phyloP scores from a whole-genome alignment of 208 protist genomes.

The Histomonas meleagridis region DNA sequence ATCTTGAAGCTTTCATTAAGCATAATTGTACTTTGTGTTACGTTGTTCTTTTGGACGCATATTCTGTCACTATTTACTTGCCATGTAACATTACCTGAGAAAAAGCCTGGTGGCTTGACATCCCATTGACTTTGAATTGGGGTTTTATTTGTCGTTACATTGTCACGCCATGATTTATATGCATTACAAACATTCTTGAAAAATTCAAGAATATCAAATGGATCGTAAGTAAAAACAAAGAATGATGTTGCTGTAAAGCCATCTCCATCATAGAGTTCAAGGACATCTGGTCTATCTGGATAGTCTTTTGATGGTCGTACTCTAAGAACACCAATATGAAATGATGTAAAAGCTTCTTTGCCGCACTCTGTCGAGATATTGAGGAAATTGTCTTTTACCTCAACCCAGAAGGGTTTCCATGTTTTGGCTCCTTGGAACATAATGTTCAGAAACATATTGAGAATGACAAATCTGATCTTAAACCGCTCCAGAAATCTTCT shows the following conservation, averaged over 20 bases:
- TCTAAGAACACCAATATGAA: constrained; percentile 21
- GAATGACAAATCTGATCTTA: no score
- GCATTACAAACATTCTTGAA: neutral
- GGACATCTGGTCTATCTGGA: constrained; percentile 25
- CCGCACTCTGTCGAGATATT: constrained; percentile 16
- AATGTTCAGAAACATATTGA: constrained; percentile 22
- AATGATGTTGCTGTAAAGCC: neutral
- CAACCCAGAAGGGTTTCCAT: constrained; percentile 34
- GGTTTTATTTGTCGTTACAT: no score
- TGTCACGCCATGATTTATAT: neutral
- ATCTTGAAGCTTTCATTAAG: neutral
- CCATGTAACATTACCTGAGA: neutral
- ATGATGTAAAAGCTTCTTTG: constrained; percentile 24
- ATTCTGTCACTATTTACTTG: neutral
- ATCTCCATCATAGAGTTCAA: constrained; percentile 34
- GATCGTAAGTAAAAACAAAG: constrained; percentile 7
- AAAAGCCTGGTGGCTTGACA: constrained; percentile 31
- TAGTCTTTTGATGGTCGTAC: constrained; percentile 25
- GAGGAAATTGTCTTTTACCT: neutral
- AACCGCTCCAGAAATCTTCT: no score
- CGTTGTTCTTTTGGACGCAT: neutral
- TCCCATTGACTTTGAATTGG: no score
- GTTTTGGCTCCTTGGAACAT: neutral
- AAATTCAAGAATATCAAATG: constrained; percentile 32
- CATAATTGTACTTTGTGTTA: neutral